Conservation (phyloP, 768 basidiomycete genomes). For the Coprinopsis marcescibilis region DNA sequence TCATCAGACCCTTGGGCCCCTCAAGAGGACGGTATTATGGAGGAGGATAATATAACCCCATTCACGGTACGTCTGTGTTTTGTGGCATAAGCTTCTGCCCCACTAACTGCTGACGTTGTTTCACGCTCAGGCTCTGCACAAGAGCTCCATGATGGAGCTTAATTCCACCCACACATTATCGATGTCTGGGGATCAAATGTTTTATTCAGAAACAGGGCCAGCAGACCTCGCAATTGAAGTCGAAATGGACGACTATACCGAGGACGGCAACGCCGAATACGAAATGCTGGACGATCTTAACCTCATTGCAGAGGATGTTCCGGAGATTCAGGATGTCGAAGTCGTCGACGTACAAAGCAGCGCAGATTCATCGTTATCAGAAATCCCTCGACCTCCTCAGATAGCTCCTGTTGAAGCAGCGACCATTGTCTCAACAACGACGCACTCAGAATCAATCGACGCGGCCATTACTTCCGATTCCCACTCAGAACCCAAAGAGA, state of each 20-base stretch:
- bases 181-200: constrained; percentile 1
- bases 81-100: not conserved
- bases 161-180: constrained; percentile 1
- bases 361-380: not conserved
- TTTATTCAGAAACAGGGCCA: constrained; percentile 1
- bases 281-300: constrained; percentile 15
- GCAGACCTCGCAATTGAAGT: constrained; percentile 11
- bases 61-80: constrained; percentile 1
- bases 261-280: constrained; percentile 14
- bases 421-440: too few species aligned
- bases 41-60: constrained; percentile 10
- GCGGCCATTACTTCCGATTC: too few species aligned
- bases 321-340: constrained; percentile 16
- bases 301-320: constrained; percentile 3
- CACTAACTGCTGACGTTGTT: too few species aligned
- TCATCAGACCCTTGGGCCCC: constrained; percentile 14
- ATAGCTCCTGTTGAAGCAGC: not conserved
- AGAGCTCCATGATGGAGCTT: not conserved
- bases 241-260: constrained; percentile 16
- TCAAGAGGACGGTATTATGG: constrained; percentile 15
- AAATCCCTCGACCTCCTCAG: not conserved
- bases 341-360: constrained; percentile 7
- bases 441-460: too few species aligned
- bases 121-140: not conserved
- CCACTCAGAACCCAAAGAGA: too few species aligned